Base-by-base conservation (phyloP, 2,329 filamentous ascomycete genomes). In the Mycosphaerelloides madeirae region DNA sequence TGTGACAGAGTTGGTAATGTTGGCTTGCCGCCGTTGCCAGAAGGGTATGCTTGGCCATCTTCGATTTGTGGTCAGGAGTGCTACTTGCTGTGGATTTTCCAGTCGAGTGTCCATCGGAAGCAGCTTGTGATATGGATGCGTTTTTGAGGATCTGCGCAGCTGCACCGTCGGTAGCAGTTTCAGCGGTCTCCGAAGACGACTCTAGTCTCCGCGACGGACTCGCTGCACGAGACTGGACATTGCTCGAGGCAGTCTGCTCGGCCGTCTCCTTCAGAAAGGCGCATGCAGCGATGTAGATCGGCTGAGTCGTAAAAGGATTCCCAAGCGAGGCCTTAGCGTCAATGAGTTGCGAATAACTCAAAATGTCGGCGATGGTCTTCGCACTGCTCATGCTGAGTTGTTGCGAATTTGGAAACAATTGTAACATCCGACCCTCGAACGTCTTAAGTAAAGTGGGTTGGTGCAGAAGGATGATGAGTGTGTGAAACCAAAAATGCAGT, bases 271-370 rank as follows among this genome's bases (percentile, higher is more conserved):
- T 87, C 13, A 95, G 70, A 56, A 95, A 95, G 0, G 88, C 88
- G 60, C 87, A 94, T 1, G 87, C 88, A 1, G 88, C 88, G 48
- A 95, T 91, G 57, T 94, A 95, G 59, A 94, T 94, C 0, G 88
- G 88, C 64, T 95, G 88, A 37, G 85, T 71, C 0, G 87, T 93
- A 54, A 95, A 95, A 0, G 88, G 88, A 48, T 93, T 95, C 1
- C 87, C 87, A 28, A 90, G 83, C 44, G 90, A 87, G 55, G 87
- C 90, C 63, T 87, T 89, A 0, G 85, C 81, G 62, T 94, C 87
- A 40, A 93, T 87, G 8, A 94, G 70, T 60, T 94, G 87, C 0
- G 87, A 86, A 64, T 94, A 94, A 1, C 85, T 84, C 7, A 94
- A 68, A 13, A 95, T 95, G 57, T 95, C 88, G 28, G 87, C 87